Conservation (phyloP, 306 rosid species). For the Dryas alaskensis region DNA sequence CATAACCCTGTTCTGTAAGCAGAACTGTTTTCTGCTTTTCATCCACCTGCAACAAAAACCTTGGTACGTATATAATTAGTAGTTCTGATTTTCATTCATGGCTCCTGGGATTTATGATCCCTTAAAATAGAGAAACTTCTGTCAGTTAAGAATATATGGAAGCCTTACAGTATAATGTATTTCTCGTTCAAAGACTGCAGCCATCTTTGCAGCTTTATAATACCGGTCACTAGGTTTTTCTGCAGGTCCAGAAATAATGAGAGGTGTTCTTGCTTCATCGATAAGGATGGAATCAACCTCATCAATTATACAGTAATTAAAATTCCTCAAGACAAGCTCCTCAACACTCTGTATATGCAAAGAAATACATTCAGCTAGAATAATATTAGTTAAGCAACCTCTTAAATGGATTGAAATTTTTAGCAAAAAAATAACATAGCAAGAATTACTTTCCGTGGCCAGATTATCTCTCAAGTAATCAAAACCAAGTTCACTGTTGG, state of each 20-base stretch:
- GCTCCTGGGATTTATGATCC: background rate
- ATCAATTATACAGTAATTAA: constrained; percentile 86
- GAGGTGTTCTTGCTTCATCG: constrained; percentile 99
- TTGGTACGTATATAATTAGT: background rate
- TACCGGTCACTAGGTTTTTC: constrained; percentile 90
- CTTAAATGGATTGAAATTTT: constrained; percentile 16
- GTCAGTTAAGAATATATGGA: background rate
- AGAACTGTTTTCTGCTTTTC: constrained; percentile 88
- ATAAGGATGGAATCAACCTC: constrained; percentile 99
- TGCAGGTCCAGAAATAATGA: constrained; percentile 94
- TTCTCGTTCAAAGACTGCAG: constrained; percentile 79
- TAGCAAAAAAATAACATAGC: constrained; percentile 26
- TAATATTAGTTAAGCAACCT: background rate
- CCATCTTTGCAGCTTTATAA: constrained; percentile 93
- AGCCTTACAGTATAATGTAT: constrained; percentile 87
- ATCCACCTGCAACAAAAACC: constrained; percentile 66
- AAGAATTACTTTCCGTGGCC: constrained; percentile 99
- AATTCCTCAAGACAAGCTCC: constrained; percentile 89
- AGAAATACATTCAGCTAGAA: constrained; percentile 27
- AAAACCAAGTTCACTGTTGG: constrained; percentile 97
- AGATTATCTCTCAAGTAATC: constrained; percentile 98
- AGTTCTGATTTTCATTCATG: background rate
- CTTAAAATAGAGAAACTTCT: background rate
- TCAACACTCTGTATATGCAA: constrained; percentile 76
- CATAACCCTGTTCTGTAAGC: constrained; percentile 93